Conservation (phyloP, 495 filamentous ascomycete species). For the Daldinia loculata region DNA sequence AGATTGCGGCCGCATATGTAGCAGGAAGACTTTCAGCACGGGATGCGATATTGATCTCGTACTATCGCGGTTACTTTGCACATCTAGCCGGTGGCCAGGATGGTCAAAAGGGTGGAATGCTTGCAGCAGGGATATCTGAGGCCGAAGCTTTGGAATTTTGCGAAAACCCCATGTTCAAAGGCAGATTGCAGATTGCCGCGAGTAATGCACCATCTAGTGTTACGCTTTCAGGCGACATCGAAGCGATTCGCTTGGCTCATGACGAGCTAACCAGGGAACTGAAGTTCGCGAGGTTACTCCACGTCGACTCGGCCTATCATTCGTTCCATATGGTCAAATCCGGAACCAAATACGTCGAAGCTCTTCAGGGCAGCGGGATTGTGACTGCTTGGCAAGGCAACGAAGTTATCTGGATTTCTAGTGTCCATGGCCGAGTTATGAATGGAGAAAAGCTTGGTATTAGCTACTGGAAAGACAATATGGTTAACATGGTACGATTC, state of each 20-base stretch:
- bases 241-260: conserved; percentile 49
- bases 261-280: conserved; percentile 42
- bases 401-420: conserved; percentile 50
- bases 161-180: conserved; percentile 30
- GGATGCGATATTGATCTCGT: conserved; percentile 57
- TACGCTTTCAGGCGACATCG: conserved; percentile 55
- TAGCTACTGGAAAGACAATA: conserved; percentile 68
- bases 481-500: conserved; percentile 66
- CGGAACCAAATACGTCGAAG: conserved; percentile 52
- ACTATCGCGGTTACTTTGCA: conserved; percentile 54
- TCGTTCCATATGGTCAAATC: conserved; percentile 64
- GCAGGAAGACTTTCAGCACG: conserved; percentile 56
- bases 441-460: conserved; percentile 37
- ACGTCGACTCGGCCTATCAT: conserved; percentile 68
- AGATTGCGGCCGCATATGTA: conserved; percentile 72
- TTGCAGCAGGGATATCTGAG: conserved; percentile 48
- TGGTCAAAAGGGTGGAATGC: conserved; percentile 52
- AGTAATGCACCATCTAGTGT: conserved; percentile 51
- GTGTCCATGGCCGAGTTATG: conserved; percentile 45
- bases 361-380: conserved; percentile 44
- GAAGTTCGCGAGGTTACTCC: conserved; percentile 54
- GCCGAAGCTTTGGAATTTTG: conserved; percentile 50
- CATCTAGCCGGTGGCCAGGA: conserved; percentile 43
- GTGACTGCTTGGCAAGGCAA: conserved; percentile 28
- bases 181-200: conserved; percentile 52